Evolutionary conservation across 192 early-diverging fungal species (phyloP).

Genomic region (Spinellus fusiger): DNA sequence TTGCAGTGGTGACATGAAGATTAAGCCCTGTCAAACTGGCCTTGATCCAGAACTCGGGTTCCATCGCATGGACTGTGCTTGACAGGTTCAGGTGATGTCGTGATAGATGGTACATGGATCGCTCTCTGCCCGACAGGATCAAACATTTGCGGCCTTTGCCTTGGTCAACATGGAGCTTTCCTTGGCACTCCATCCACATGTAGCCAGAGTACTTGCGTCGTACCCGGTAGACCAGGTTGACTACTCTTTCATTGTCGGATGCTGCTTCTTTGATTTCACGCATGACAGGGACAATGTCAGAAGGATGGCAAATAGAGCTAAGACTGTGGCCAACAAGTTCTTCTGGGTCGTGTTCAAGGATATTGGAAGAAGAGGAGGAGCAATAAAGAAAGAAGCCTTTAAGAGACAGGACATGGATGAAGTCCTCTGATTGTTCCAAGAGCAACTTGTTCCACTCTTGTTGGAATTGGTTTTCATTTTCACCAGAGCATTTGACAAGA

Average conservation of each 20-base stretch:
- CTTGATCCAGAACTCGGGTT: slow-evolving; percentile 53
- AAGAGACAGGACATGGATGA: slow-evolving; percentile 59
- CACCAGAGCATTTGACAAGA: slow-evolving; percentile 27
- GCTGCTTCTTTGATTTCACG: slow-evolving; percentile 50
- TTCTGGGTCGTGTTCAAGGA: slow-evolving; percentile 48
- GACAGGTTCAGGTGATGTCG: slow-evolving; percentile 9
- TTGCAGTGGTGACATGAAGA: slow-evolving; percentile 33
- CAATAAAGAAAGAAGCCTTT: slow-evolving; percentile 66
- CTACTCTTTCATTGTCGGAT: slow-evolving; percentile 24
- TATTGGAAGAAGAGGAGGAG: slow-evolving; percentile 31
- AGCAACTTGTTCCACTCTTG: slow-evolving; percentile 37
- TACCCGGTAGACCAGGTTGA: slow-evolving; percentile 56
- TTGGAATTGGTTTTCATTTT: slow-evolving; percentile 18
- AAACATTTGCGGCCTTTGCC: slow-evolving; percentile 62
- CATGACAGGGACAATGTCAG: slow-evolving; percentile 59
- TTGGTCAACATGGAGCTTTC: slow-evolving; percentile 56
- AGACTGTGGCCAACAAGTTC: slow-evolving; percentile 52
- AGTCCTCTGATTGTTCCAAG: slow-evolving; percentile 50
- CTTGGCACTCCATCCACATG: slow-evolving; percentile 59
- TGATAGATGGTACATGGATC: slow-evolving; percentile 32
- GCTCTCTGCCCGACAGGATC: slow-evolving; percentile 52
- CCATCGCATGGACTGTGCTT: slow-evolving; percentile 4
- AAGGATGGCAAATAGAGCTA: slow-evolving; percentile 57
- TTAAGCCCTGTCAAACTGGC: slow-evolving; percentile 48
- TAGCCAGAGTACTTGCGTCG: slow-evolving; percentile 49